phyloP scores from a whole-genome alignment of 176 grass and related monocot genomes.

The Aegilops tauschii region DNA sequence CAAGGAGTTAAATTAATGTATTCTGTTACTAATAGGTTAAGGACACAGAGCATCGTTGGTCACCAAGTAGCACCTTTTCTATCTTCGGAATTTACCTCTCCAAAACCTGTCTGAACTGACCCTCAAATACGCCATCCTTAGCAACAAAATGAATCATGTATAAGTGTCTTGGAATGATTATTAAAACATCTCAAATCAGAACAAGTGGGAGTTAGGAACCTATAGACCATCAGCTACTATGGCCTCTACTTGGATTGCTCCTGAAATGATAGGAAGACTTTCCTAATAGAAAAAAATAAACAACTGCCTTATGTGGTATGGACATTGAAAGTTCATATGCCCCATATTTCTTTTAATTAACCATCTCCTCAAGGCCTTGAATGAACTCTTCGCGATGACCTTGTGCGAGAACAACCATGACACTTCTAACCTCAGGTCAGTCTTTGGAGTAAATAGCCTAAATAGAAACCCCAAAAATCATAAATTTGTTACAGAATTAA shows the following conservation, averaged over 20 bases:
- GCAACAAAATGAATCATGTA: not conserved
- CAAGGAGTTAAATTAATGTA: not conserved
- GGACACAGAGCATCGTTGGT: not conserved
- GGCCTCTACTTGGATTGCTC: conserved; percentile 29
- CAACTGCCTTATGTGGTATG: not conserved
- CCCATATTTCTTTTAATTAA: conserved; percentile 20
- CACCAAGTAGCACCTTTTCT: conserved; percentile 42
- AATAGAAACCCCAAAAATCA: too few relatives aligned
- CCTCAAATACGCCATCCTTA: conserved; percentile 75
- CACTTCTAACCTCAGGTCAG: conserved; percentile 22
- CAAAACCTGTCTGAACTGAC: conserved; percentile 60
- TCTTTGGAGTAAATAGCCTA: too few relatives aligned
- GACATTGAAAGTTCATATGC: not conserved
- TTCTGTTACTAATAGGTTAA: not conserved
- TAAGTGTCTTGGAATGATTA: not conserved
- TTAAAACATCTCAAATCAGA: not conserved
- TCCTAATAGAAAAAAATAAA: conserved; percentile 26
- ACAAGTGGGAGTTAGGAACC: conserved; percentile 20
- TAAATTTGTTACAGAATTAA: not conserved
- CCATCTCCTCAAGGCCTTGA: conserved; percentile 38
- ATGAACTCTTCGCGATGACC: conserved; percentile 51
- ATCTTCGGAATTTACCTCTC: conserved; percentile 60
- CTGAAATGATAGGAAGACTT: conserved; percentile 52
- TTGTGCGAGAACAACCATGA: conserved; percentile 49
- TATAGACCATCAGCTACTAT: conserved; percentile 61